These are phyloP conservation scores for Mortierella sp. DNA, from an alignment of 371 early-diverging fungal genomes.

Conservation along the genomic window DNA sequence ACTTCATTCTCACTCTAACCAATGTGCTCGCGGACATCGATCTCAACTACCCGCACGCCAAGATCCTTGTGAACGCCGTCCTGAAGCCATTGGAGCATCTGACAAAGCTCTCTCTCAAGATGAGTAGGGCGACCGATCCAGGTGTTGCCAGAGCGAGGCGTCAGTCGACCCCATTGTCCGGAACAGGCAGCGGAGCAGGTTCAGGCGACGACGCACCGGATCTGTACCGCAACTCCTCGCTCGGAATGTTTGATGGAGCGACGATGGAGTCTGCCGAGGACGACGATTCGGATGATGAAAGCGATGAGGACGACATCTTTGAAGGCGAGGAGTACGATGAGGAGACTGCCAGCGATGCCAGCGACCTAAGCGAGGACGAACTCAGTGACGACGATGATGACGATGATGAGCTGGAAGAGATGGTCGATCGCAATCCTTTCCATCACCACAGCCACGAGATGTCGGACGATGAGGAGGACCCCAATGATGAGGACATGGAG, in stretches of 20 bases:
- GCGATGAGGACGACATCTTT: slow-evolving; percentile 78
- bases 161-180: slow-evolving; percentile 52
- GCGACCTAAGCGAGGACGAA: slow-evolving; percentile 73
- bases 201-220: slow-evolving; percentile 86
- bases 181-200: slow-evolving; percentile 54
- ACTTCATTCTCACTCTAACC: slow-evolving; percentile 85
- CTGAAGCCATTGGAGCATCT: slow-evolving; percentile 91
- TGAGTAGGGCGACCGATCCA: slow-evolving; percentile 71
- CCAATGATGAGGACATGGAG: slow-evolving; percentile 68
- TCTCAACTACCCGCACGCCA: slow-evolving; percentile 88
- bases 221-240: slow-evolving; percentile 91
- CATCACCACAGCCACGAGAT: slow-evolving; percentile 71
- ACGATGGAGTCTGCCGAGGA: slow-evolving; percentile 75
- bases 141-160: slow-evolving; percentile 48
- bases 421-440: slow-evolving; percentile 69
- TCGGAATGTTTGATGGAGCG: slow-evolving; percentile 88
- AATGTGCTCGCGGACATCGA: slow-evolving; percentile 88
- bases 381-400: slow-evolving; percentile 74
- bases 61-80: slow-evolving; percentile 80
- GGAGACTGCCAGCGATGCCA: slow-evolving; percentile 79
- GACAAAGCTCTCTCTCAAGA: slow-evolving; percentile 88
- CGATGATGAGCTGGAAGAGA: slow-evolving; percentile 72
- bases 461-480: slow-evolving; percentile 60
- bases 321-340: slow-evolving; percentile 82
- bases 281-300: slow-evolving; percentile 72